Conservation (phyloP, 139 green algal species). For the Chlamydomonas applanata region DNA sequence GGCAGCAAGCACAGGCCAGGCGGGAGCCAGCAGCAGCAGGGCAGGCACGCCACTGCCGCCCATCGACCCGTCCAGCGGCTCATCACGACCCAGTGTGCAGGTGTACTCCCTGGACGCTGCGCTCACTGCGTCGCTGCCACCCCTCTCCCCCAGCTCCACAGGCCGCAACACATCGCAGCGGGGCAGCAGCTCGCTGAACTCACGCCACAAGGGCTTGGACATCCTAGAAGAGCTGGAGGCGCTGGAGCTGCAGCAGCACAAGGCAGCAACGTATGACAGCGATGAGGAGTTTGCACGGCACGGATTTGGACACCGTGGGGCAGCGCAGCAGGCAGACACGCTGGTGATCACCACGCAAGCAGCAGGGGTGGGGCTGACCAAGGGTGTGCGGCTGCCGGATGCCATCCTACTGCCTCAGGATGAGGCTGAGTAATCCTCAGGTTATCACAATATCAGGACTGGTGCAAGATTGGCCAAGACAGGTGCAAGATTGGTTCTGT, state of each 20-base stretch:
- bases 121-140: not conserved
- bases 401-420: constrained; percentile 19
- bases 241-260: constrained; percentile 25
- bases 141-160: not conserved
- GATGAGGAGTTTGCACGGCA: constrained; percentile 8
- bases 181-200: not conserved
- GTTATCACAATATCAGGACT: too few species aligned
- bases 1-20: not conserved
- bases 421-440: not conserved
- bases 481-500: too few species aligned
- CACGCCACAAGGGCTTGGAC: constrained; percentile 7
- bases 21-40: not conserved
- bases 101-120: not conserved
- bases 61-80: not conserved
- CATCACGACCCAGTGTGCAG: not conserved
- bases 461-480: too few species aligned
- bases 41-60: not conserved
- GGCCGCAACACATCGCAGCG: not conserved
- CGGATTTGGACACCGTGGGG: not conserved
- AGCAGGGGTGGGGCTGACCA: constrained; percentile 15
- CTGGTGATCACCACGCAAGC: constrained; percentile 1
- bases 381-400: constrained; percentile 23
- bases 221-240: constrained; percentile 31
- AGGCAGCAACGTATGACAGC: not conserved
- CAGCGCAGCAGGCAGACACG: not conserved